phyloP scores from a whole-genome alignment of 768 basidiomycete genomes.

The Hericium coralloides region DNA sequence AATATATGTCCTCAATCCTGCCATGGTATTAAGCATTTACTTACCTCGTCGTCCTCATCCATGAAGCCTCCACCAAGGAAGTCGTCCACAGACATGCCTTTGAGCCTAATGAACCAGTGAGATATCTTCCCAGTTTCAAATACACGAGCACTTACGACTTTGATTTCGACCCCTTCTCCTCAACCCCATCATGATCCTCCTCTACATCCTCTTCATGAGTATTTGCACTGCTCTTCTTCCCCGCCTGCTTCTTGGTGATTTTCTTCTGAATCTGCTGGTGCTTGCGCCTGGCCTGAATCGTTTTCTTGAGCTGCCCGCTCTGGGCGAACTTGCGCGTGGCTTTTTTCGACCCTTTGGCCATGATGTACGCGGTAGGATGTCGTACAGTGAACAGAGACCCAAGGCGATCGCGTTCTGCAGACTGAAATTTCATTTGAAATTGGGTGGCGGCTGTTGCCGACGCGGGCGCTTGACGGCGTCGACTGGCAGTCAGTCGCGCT shows the following conservation, averaged over 20 bases:
- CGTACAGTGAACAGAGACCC: neutral
- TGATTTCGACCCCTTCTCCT: slow-evolving; percentile 15
- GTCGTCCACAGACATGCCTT: slow-evolving; percentile 67
- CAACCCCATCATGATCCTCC: slow-evolving; percentile 21
- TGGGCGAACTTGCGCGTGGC: slow-evolving; percentile 82
- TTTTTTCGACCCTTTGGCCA: slow-evolving; percentile 63
- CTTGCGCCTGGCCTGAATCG: slow-evolving; percentile 77
- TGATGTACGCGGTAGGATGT: neutral
- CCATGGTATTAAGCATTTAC: slow-evolving; percentile 16
- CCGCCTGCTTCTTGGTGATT: slow-evolving; percentile 45
- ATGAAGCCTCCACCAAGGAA: slow-evolving; percentile 67
- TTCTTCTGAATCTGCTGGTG: slow-evolving; percentile 70
- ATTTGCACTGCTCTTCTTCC: slow-evolving; percentile 16
- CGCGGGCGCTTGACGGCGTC: neutral
- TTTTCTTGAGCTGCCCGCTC: slow-evolving; percentile 81
- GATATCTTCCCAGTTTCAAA: neutral
- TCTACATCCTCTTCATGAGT: slow-evolving; percentile 13
- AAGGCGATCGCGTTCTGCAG: neutral
- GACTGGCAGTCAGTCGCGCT: neutral
- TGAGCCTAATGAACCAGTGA: slow-evolving; percentile 22
- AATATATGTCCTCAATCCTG: neutral
- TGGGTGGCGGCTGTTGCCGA: neutral
- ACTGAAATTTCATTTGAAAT: neutral
- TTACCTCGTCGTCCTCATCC: slow-evolving; percentile 49
- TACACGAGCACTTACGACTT: neutral